Percentiles rank a stretch among this genome's conserved stretches.
These are phyloP conservation scores for Sungouiozyma intestinalis DNA, from an alignment of 805 yeast genomes.

Conservation along the genomic window DNA sequence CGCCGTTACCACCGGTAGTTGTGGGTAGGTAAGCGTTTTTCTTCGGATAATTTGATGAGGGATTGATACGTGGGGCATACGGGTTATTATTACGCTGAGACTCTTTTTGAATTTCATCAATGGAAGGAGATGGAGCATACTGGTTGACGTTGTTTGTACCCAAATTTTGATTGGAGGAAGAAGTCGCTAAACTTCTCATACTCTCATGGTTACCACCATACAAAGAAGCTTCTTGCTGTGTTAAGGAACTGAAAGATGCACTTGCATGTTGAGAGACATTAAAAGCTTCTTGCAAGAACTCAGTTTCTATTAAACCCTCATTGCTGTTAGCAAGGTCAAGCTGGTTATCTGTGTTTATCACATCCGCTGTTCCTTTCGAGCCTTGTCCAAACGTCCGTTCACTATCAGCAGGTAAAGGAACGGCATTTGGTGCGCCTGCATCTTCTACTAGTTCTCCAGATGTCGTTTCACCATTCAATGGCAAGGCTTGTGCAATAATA, in stretches of 20 bases:
- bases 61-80: constrained; percentile 3
- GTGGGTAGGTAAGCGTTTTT: constrained; percentile 6
- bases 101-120: neutral
- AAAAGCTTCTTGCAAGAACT: neutral
- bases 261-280: neutral
- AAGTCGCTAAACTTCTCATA: neutral
- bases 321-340: neutral
- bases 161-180: neutral
- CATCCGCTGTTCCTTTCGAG: neutral
- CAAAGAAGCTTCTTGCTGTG: neutral
- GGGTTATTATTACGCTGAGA: constrained; percentile 1
- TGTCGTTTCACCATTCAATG: neutral
- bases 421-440: neutral
- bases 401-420: neutral
- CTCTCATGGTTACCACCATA: neutral
- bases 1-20: too few species aligned
- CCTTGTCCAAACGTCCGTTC: neutral
- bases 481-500: neutral
- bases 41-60: constrained; percentile 3
- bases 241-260: neutral
- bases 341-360: neutral
- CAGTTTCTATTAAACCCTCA: neutral
- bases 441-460: neutral
- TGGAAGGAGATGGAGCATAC: neutral
- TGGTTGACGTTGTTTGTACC: neutral